A percentile compares a stretch with the other conserved stretches of the same genome.
phyloP scores from a whole-genome alignment of 1,139 yeast genomes.

The Blastobotrys aristatus region DNA sequence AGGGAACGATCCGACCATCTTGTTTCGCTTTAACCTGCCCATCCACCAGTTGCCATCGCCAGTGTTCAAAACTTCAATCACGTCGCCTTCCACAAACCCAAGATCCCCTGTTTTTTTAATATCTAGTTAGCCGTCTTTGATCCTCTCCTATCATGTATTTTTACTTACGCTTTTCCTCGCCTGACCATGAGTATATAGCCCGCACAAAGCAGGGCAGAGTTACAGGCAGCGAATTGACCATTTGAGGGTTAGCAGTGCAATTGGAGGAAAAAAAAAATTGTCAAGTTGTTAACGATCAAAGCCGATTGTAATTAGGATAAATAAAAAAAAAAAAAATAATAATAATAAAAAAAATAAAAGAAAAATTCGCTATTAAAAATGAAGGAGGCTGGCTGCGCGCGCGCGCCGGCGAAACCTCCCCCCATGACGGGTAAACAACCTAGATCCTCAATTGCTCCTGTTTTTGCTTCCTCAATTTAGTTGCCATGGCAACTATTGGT shows the following conservation, averaged over 20 bases:
- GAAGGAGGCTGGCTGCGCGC: too few relatives aligned
- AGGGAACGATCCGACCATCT: slow-evolving; percentile 81
- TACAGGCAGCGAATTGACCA: slow-evolving; percentile 20
- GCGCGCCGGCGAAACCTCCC: too few relatives aligned
- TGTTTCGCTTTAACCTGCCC: slow-evolving; percentile 75
- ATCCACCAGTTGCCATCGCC: slow-evolving; percentile 94
- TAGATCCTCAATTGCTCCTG: too few relatives aligned
- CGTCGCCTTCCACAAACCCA: slow-evolving; percentile 90
- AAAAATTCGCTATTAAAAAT: not conserved
- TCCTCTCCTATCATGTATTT: too few relatives aligned
- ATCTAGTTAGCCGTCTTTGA: slow-evolving; percentile 5
- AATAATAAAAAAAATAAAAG: too few relatives aligned
- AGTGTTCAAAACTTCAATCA: slow-evolving; percentile 71
- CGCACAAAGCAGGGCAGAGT: slow-evolving; percentile 62
- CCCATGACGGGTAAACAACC: too few relatives aligned
- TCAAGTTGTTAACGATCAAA: too few relatives aligned
- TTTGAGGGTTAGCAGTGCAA: too few relatives aligned
- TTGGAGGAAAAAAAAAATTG: too few relatives aligned
- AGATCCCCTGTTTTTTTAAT: slow-evolving; percentile 53
- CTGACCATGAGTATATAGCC: slow-evolving; percentile 86
- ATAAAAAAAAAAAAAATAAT: too few relatives aligned
- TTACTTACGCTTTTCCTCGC: slow-evolving; percentile 55
- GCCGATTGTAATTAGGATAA: too few relatives aligned
- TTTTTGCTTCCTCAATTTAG: too few relatives aligned
- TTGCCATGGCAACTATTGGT: not conserved